Percentiles rank a stretch among this genome's conserved stretches.
Evolutionary conservation across 1,284 basidiomycete genomes (phyloP).

Genomic region (Pseudozyma hubeiensis): DNA sequence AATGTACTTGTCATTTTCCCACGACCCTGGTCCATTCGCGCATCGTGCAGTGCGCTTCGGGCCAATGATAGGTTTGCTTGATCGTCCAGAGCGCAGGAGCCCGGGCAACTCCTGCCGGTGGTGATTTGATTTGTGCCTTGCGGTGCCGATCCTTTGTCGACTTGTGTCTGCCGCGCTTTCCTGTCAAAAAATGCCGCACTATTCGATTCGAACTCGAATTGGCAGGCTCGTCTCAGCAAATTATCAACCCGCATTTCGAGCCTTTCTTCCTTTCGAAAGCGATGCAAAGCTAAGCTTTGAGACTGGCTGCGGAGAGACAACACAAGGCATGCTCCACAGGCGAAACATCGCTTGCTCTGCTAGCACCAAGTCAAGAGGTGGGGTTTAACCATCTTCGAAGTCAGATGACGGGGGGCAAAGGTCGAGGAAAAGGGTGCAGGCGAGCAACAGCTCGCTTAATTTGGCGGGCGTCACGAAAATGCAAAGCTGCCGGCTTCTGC

Average conservation of each 20-base stretch:
- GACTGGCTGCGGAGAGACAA: background rate
- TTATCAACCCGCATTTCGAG: too few species aligned
- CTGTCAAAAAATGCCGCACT: too few species aligned
- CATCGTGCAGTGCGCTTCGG: slow-evolving; percentile 1
- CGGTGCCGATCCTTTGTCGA: background rate
- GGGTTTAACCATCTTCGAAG: too few species aligned
- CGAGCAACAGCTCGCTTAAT: slow-evolving; percentile 15
- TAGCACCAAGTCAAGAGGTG: too few species aligned
- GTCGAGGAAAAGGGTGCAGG: too few species aligned
- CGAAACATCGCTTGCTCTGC: background rate
- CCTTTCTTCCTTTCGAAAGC: background rate
- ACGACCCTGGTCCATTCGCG: background rate
- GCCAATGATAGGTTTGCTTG: slow-evolving; percentile 5
- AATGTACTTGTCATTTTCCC: background rate
- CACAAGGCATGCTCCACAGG: background rate
- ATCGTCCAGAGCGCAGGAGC: too few species aligned
- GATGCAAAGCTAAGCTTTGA: background rate
- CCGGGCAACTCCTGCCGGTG: background rate
- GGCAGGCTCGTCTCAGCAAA: too few species aligned
- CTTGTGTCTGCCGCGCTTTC: too few species aligned
- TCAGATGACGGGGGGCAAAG: too few species aligned
- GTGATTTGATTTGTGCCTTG: too few species aligned
- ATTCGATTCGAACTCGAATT: too few species aligned
- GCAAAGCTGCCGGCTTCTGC: slow-evolving; percentile 29
- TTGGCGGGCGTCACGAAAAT: too few species aligned